Percentiles rank a stretch among this genome's conserved stretches.
phyloP scores from a whole-genome alignment of 306 rosid genomes.

The Prunus mume region DNA sequence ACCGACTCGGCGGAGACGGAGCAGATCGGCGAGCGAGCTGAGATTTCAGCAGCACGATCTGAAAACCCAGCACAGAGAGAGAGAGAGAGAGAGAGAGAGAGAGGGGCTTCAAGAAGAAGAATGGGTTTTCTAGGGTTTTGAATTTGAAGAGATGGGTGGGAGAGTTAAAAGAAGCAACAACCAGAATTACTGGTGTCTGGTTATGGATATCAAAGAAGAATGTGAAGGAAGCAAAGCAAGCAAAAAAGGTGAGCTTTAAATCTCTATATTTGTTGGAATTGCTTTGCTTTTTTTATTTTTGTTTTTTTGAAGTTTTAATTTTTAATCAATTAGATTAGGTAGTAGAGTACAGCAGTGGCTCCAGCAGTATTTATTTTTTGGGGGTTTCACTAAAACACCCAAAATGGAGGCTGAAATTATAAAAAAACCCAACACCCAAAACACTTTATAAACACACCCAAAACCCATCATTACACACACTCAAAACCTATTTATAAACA shows the following conservation, averaged over 20 bases:
- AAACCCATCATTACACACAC: too few species aligned
- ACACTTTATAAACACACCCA: too few species aligned
- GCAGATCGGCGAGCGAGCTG: slow-evolving; percentile 38
- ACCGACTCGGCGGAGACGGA: slow-evolving; percentile 23
- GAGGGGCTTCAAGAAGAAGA: neutral
- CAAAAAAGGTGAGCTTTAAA: neutral
- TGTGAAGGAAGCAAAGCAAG: neutral
- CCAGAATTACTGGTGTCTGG: slow-evolving; percentile 11
- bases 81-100: neutral
- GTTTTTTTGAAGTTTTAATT: slow-evolving; percentile 14
- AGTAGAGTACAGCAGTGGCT: slow-evolving; percentile 49
- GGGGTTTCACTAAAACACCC: too few species aligned
- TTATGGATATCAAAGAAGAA: neutral
- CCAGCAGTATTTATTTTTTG: slow-evolving; percentile 22
- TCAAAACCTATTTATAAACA: too few species aligned
- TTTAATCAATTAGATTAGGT: slow-evolving; percentile 49
- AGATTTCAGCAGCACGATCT: slow-evolving; percentile 37
- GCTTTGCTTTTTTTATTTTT: neutral
- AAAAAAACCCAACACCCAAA: too few species aligned
- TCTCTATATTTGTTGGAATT: neutral
- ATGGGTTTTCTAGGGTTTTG: slow-evolving; percentile 11
- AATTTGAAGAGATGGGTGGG: neutral
- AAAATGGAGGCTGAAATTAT: too few species aligned
- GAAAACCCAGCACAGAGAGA: neutral
- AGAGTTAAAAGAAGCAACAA: slow-evolving; percentile 17